A percentile compares a stretch with the other conserved stretches of the same genome.
These are phyloP conservation scores for Lepraria neglecta DNA, from an alignment of 495 filamentous ascomycete species.

Conservation along the genomic window DNA sequence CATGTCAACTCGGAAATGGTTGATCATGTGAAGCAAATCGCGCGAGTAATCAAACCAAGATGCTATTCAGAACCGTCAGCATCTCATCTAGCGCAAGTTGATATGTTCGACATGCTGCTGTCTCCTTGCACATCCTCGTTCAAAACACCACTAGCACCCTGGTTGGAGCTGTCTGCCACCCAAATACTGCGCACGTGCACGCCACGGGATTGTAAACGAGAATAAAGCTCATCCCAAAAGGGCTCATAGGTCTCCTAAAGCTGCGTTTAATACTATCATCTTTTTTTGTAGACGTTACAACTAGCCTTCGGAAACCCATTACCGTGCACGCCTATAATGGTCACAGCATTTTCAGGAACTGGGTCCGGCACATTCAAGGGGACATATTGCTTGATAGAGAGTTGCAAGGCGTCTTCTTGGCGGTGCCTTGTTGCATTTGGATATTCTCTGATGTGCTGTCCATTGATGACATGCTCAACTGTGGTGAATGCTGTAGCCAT, in stretches of 20 bases:
- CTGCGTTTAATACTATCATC: neutral
- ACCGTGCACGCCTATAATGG: neutral
- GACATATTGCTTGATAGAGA: neutral
- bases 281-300: neutral
- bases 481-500: no score
- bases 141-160: neutral
- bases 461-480: neutral
- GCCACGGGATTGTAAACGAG: neutral
- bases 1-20: no score
- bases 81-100: slow-evolving; percentile 3
- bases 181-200: neutral
- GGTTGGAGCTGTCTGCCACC: neutral
- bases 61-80: slow-evolving; percentile 35
- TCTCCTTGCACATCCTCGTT: slow-evolving; percentile 31
- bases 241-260: neutral
- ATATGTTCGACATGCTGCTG: slow-evolving; percentile 43
- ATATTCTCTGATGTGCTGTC: neutral
- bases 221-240: neutral
- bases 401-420: neutral
- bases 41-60: slow-evolving; percentile 71
- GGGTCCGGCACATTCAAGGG: neutral
- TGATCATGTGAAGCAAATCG: slow-evolving; percentile 69
- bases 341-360: neutral
- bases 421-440: neutral
- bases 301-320: neutral